Evolutionary conservation across 2,329 filamentous ascomycete genomes (phyloP).

Genomic region (Cercospora berteroae): DNA sequence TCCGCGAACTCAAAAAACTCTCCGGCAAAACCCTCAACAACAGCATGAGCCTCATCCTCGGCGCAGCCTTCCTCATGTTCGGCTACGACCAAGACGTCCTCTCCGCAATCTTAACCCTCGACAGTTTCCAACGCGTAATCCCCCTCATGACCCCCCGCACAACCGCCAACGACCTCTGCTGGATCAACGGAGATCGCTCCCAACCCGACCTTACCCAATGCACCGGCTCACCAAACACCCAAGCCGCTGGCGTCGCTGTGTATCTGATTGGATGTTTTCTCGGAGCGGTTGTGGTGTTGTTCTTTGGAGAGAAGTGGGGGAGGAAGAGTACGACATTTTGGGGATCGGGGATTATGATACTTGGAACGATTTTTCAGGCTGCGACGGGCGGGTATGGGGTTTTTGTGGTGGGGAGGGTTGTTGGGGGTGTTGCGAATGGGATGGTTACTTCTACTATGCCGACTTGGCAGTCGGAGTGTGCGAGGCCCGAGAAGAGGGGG

Average conservation of each 20-base stretch:
- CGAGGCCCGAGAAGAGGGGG: constrained; percentile 46
- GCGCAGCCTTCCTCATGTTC: constrained; percentile 10
- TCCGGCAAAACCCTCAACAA: background rate
- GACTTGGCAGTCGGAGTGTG: constrained; percentile 56
- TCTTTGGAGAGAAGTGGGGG: constrained; percentile 42
- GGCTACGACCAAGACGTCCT: constrained; percentile 36
- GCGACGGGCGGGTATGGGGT: constrained; percentile 43
- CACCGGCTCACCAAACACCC: constrained; percentile 20
- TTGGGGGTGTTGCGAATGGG: constrained; percentile 55
- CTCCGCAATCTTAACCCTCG: constrained; percentile 31
- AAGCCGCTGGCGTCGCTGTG: constrained; percentile 48
- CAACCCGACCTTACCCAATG: background rate
- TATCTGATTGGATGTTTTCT: constrained; percentile 51
- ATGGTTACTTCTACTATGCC: constrained; percentile 57
- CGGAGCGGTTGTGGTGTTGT: constrained; percentile 41
- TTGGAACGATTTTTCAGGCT: constrained; percentile 44
- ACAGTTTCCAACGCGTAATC: constrained; percentile 9
- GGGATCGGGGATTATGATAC: constrained; percentile 43
- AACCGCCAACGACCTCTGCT: constrained; percentile 11
- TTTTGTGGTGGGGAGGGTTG: constrained; percentile 53
- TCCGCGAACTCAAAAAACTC: background rate
- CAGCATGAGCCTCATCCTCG: constrained; percentile 1
- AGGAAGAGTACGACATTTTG: constrained; percentile 44
- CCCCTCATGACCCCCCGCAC: constrained; percentile 13
- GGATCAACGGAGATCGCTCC: constrained; percentile 7